A percentile compares a stretch with the other conserved stretches of the same genome.
Evolutionary conservation across 305 asterid species (phyloP).

Genomic region (Plantago coronopus): DNA sequence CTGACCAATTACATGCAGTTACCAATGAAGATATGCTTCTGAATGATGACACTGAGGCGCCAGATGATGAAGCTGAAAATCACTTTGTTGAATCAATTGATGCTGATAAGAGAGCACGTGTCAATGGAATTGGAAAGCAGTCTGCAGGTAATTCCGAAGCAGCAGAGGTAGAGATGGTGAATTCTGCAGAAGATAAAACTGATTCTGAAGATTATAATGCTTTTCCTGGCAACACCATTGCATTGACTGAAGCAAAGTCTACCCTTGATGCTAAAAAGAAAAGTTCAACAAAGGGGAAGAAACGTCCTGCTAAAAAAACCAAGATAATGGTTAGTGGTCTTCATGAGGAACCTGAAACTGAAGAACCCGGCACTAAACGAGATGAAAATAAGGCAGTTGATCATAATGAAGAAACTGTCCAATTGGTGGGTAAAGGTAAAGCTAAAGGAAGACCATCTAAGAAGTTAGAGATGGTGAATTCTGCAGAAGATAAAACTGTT

Average conservation of each 20-base stretch:
- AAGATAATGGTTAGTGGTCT: conserved; percentile 29
- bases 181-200: conserved; percentile 22
- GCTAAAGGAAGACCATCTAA: conserved; percentile 32
- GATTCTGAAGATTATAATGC: conserved; percentile 32
- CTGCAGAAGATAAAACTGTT: conserved; percentile 21
- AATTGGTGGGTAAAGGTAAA: conserved; percentile 21
- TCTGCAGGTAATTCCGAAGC: conserved; percentile 14
- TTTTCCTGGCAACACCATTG: conserved; percentile 24
- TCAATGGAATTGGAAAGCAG: conserved; percentile 21
- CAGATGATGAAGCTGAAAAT: conserved; percentile 28
- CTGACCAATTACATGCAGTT: conserved; percentile 20
- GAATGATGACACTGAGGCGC: conserved; percentile 45
- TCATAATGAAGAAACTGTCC: conserved; percentile 27
- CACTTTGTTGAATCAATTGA: conserved; percentile 22
- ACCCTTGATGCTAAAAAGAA: conserved; percentile 26
- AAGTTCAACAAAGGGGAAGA: conserved; percentile 36
- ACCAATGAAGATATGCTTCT: conserved; percentile 19
- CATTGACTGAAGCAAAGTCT: conserved; percentile 29
- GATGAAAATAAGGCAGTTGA: conserved; percentile 28
- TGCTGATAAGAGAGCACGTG: conserved; percentile 20
- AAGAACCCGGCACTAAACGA: conserved; percentile 16
- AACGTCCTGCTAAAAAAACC: conserved; percentile 37
- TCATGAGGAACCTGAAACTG: conserved; percentile 20
- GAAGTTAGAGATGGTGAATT: conserved; percentile 31
- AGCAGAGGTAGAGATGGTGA: conserved; percentile 25